phyloP scores from a whole-genome alignment of 2,329 filamentous ascomycete species.

The Triangularia setosa region DNA sequence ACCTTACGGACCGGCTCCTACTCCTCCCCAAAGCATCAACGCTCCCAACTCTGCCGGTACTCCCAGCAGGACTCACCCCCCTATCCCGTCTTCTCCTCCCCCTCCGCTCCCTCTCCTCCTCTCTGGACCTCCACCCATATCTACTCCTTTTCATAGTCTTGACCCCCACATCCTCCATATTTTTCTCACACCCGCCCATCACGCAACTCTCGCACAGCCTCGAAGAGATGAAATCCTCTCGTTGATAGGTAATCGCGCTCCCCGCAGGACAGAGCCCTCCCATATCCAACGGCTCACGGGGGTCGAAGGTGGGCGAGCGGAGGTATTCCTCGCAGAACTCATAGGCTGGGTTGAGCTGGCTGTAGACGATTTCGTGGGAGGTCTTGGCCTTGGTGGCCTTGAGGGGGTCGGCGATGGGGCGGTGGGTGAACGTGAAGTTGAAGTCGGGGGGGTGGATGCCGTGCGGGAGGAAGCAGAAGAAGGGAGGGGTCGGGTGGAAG shows the following conservation, averaged over 20 bases:
- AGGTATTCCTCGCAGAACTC: background rate
- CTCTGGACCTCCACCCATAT: background rate
- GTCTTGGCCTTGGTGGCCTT: background rate
- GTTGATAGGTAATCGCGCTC: background rate
- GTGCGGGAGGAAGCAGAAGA: background rate
- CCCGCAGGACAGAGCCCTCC: background rate
- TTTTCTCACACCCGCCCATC: background rate
- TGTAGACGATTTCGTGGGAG: background rate
- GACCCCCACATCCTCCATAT: background rate
- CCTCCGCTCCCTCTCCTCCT: background rate
- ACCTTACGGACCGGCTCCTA: background rate
- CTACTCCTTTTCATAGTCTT: background rate
- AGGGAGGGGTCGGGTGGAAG: background rate
- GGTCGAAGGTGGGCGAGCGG: background rate
- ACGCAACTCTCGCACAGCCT: background rate
- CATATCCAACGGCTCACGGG: background rate
- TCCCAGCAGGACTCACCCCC: background rate
- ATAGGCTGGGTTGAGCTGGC: background rate
- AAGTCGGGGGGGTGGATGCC: background rate
- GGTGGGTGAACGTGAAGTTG: background rate
- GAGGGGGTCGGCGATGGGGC: background rate
- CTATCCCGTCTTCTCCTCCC: background rate
- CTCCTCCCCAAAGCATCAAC: background rate
- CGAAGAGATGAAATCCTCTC: background rate
- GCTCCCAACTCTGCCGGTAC: background rate